Base-by-base conservation (phyloP, 1,284 basidiomycete species). In the Leccinum fallax region DNA sequence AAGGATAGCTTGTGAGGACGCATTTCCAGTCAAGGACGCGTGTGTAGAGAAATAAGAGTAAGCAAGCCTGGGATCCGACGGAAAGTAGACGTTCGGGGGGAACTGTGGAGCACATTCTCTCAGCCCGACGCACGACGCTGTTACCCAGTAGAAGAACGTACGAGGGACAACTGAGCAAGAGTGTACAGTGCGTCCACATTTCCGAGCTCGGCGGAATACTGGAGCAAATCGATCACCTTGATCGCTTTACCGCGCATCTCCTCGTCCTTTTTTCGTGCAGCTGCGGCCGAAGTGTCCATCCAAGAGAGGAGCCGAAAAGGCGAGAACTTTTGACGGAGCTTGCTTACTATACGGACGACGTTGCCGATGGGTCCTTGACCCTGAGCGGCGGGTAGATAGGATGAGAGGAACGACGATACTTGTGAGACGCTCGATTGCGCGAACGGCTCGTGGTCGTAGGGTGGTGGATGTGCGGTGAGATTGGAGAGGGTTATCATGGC, bases 1-100 rank as follows among this genome's bases (percentile, higher is more conserved):
- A 26, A 97, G 75, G 65, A 89, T 80, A 15, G 91, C 85, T 76
- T 97, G 95, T 0, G 94, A 92, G 1, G 92, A 87, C 3, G 93
- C 86, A 67, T 94, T 91, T 53, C 91, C 89, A 11, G 90, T 90
- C 43, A 80, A 67, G 32, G 82, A 74, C 0, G 90, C 89, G 55
- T 94, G 90, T 9, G 77, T 70, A 9, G 78, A 72, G 71, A 89
- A 87, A 2, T 86, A 80, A 28, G 85, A 75, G 69, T 84, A 90
- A 0, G 89, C 88, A 9, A 85, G 76, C 30, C 77, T 74, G 11
- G 89, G 84, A 61, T 92, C 83, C 5, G 82, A 78, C 0, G 79
- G 75, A 63, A 92, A 89, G 67, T 89, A 80, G 21, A 79, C 71
- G 43, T 83, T 89, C 15, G 89, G 89, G 28, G 90, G 90, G 65